Base-by-base conservation (phyloP, 176 grass and related monocot genomes). In the Elaeis guineensis region DNA sequence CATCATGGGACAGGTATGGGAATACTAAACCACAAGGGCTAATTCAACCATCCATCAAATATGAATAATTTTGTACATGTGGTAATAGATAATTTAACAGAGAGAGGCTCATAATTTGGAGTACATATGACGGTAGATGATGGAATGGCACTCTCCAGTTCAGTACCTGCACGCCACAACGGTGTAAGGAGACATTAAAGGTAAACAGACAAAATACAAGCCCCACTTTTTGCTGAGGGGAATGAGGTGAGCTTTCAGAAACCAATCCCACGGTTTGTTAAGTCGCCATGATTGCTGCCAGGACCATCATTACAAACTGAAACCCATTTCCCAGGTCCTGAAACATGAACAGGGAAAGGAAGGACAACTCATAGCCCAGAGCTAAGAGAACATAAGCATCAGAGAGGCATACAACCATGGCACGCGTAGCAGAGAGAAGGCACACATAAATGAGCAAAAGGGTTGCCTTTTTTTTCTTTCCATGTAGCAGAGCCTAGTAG, bases 261-360 rank as follows among this genome's bases (percentile, higher is more conserved):
- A 9, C 51, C 65, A 18, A 56, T 12, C 25, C 7, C 16, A 23
- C 52, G 17, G 51, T 32, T 53, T 21, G 28, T 69, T 51, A 53
- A 14, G 35, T 44, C 11, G 35, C 58, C 66, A 78, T 78, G 58
- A 78, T 78, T 57, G 75, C 15, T 4, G 48, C 50, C 57, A 63
- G 14, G 62, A 26, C 20, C 65, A 78, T 78, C 57, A 78, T 78
- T 77, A 44, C 65, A 39, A 52, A 51, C 53, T 21, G 26, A 49
- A 39, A 54, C 63, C 17, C 49, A 17, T 48, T 49, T 57, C 49
- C n/a, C 12, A 22, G 3, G 22, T 5, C 39, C 25, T 56, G n/a
- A 56, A 56, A 20, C 21, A 56, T 56, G 19, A 14, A 21, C 19
- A 56, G 19, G 2, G 54, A 56, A 56, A 56, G 54, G 54, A 56